Conservation (phyloP, 2,329 filamentous ascomycete species). For the Aspergillus sp. region DNA sequence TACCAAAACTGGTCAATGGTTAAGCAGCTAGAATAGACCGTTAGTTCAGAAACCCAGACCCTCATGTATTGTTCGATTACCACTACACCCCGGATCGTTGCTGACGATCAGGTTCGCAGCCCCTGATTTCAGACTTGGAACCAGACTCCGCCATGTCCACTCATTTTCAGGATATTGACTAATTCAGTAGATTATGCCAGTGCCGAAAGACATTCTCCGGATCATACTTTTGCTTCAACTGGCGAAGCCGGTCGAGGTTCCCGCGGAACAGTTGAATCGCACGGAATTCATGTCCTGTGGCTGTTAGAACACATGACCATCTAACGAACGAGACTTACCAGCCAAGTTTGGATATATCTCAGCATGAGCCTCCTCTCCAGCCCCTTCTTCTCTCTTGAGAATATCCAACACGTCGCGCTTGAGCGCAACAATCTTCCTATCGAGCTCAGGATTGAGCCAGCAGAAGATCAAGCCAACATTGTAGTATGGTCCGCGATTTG, state of each 20-base stretch:
- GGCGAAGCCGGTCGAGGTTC: slow-evolving; percentile 5
- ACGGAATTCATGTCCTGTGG: background rate
- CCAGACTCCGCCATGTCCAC: too few species aligned
- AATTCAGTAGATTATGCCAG: background rate
- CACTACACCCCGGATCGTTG: too few species aligned
- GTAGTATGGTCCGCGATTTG: slow-evolving; percentile 12
- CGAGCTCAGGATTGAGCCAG: slow-evolving; percentile 5
- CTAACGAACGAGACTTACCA: background rate
- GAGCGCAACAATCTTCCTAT: background rate
- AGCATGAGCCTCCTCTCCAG: background rate
- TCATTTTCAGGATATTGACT: too few species aligned
- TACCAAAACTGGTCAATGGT: too few species aligned
- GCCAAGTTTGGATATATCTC: slow-evolving; percentile 1
- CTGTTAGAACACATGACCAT: background rate
- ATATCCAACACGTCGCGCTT: background rate
- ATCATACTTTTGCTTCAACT: slow-evolving; percentile 17
- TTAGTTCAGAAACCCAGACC: too few species aligned
- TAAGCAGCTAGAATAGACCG: too few species aligned
- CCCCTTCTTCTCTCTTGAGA: background rate
- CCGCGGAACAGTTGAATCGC: background rate
- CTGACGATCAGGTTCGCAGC: too few species aligned
- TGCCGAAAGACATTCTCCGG: slow-evolving; percentile 14
- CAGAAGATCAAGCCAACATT: slow-evolving; percentile 11
- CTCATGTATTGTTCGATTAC: too few species aligned
- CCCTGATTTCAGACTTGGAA: too few species aligned